Evolutionary conservation across 176 grass and related monocot genomes (phyloP).

Genomic region (Oryza officinalis): DNA sequence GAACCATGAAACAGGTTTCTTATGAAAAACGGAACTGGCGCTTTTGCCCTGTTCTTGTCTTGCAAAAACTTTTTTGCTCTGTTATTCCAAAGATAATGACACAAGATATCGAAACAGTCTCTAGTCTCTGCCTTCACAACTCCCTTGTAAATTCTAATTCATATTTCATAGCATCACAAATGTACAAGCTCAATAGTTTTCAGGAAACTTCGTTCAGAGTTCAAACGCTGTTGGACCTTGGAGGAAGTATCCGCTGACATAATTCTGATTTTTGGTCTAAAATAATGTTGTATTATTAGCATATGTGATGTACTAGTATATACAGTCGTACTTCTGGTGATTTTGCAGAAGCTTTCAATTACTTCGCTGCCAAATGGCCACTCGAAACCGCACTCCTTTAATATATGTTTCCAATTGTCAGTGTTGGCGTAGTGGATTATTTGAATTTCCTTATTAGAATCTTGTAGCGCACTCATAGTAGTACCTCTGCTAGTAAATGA

Average conservation of each 20-base stretch:
- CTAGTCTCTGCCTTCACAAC: background rate
- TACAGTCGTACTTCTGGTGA: background rate
- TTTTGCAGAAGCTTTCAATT: background rate
- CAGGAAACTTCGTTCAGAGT: background rate
- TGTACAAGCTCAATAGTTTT: background rate
- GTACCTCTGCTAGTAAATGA: no score
- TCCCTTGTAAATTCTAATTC: slow-evolving; percentile 23
- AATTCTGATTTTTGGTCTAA: background rate
- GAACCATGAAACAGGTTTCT: slow-evolving; percentile 41
- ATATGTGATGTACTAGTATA: background rate
- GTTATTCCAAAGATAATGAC: slow-evolving; percentile 1
- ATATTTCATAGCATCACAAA: slow-evolving; percentile 7
- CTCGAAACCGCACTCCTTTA: background rate
- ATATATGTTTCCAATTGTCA: background rate
- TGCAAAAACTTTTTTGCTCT: background rate
- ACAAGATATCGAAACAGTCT: background rate
- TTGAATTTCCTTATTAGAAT: background rate
- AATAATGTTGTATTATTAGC: background rate
- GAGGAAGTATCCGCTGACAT: background rate
- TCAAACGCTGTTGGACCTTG: background rate
- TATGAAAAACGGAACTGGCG: background rate
- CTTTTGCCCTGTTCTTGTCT: background rate
- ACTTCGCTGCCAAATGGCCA: background rate
- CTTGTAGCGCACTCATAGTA: background rate
- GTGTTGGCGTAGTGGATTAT: background rate